Percentiles rank a stretch among this genome's conserved stretches.
These are phyloP conservation scores for Annulohypoxylon maeteangense DNA, from an alignment of 495 filamentous ascomycete genomes.

Conservation along the genomic window DNA sequence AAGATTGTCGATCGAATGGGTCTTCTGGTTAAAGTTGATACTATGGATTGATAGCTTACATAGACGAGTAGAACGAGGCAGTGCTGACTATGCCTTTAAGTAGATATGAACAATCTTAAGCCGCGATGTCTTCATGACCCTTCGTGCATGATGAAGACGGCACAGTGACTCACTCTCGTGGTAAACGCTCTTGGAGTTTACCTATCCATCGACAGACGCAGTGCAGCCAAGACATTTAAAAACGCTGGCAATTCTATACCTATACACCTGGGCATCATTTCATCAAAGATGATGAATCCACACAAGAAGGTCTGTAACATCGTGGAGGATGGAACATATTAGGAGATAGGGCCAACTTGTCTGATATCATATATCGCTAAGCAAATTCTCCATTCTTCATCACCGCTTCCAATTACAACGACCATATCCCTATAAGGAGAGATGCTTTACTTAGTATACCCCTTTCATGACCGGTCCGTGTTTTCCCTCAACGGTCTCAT, in stretches of 20 bases:
- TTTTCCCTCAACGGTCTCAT: slow-evolving; percentile 17
- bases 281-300: too few species aligned
- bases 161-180: not conserved
- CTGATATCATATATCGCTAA: too few species aligned
- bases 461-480: slow-evolving; percentile 23
- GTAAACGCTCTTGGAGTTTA: not conserved
- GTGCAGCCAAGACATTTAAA: slow-evolving; percentile 19
- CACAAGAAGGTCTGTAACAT: too few species aligned
- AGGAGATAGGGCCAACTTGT: too few species aligned
- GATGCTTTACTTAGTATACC: not conserved
- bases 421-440: too few species aligned
- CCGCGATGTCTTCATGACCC: slow-evolving; percentile 11
- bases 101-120: too few species aligned
- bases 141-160: not conserved
- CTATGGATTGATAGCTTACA: not conserved
- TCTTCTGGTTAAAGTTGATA: not conserved
- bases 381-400: not conserved
- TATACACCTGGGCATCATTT: too few species aligned
- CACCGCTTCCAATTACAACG: too few species aligned
- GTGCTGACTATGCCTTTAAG: too few species aligned
- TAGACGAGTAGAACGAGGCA: not conserved
- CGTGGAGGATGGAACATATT: too few species aligned
- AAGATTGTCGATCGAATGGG: not conserved
- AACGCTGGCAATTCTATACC: too few species aligned
- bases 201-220: too few species aligned